These are phyloP conservation scores for Vicia faba DNA, from an alignment of 306 rosid species.

Conservation along the genomic window DNA sequence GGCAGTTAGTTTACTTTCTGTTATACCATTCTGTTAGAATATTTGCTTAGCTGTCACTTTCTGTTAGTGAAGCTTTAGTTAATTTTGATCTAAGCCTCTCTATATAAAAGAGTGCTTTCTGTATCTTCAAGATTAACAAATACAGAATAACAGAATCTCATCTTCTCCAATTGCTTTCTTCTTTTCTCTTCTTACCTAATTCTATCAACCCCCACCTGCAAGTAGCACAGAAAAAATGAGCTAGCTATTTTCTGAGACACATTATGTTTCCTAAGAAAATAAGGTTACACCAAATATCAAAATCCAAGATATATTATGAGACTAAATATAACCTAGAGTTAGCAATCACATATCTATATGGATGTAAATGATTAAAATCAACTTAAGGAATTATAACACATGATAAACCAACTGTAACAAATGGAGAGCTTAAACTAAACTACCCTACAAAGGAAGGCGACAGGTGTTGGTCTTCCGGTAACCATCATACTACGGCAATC, in stretches of 20 bases:
- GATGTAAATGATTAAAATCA: neutral
- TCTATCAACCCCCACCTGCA: conserved; percentile 96
- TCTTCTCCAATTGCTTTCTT: too few relatives aligned
- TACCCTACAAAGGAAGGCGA: conserved; percentile 3
- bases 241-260: too few relatives aligned
- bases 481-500: neutral
- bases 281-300: conserved; percentile 14
- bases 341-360: neutral
- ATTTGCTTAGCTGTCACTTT: too few relatives aligned
- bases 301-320: conserved; percentile 1
- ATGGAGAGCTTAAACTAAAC: conserved; percentile 20
- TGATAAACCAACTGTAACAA: conserved; percentile 23
- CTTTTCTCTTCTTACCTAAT: too few relatives aligned
- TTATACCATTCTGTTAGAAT: too few relatives aligned
- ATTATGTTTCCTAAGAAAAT: conserved; percentile 10
- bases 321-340: conserved; percentile 16
- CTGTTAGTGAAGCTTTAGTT: too few relatives aligned
- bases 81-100: too few relatives aligned
- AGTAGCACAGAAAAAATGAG: too few relatives aligned
- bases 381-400: conserved; percentile 7
- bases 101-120: too few relatives aligned
- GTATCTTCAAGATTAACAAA: too few relatives aligned
- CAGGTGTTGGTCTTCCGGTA: conserved; percentile 6
- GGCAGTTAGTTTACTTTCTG: too few relatives aligned
- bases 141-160: too few relatives aligned